Percentiles rank a stretch among this genome's conserved stretches.
Conservation (phyloP, 1,284 basidiomycete genomes). For the Coriolopsis trogii region DNA sequence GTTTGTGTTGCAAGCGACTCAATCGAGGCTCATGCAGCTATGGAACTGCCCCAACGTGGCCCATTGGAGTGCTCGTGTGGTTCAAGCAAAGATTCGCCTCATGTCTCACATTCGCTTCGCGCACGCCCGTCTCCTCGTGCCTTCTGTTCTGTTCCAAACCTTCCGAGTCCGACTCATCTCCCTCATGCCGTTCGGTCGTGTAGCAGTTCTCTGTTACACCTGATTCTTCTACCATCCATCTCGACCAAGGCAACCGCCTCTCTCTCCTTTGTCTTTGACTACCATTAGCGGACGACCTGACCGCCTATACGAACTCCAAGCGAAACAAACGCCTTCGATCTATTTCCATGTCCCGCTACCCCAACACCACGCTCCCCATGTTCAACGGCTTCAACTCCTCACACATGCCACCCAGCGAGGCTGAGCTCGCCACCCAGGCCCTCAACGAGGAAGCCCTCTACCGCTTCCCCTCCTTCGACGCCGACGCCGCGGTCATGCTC, state of each 20-base stretch:
- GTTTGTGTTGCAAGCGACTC: too few species aligned
- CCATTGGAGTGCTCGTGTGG: background rate
- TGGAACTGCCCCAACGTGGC: too few species aligned
- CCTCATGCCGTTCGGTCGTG: conserved; percentile 1
- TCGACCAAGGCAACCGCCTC: too few species aligned
- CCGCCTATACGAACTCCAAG: too few species aligned
- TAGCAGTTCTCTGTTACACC: background rate
- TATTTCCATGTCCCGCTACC: conserved; percentile 13
- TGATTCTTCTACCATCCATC: background rate
- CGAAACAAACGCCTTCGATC: too few species aligned
- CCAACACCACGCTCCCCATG: conserved; percentile 33
- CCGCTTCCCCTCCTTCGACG: conserved; percentile 72
- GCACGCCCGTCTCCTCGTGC: conserved; percentile 20
- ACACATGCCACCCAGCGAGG: conserved; percentile 61
- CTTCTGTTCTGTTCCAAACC: background rate
- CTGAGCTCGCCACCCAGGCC: conserved; percentile 70
- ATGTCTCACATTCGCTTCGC: conserved; percentile 12
- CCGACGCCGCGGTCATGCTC: conserved; percentile 77
- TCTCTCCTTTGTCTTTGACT: background rate
- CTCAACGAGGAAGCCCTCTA: conserved; percentile 68
- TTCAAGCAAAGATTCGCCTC: conserved; percentile 14
- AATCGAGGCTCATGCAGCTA: too few species aligned
- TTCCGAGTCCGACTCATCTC: background rate
- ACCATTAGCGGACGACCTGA: too few species aligned
- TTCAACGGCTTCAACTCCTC: conserved; percentile 57